Evolutionary conservation across 495 filamentous ascomycete genomes (phyloP), one percentile per base, ranked within the genome.

Genomic region (Durotheca rogersii): DNA sequence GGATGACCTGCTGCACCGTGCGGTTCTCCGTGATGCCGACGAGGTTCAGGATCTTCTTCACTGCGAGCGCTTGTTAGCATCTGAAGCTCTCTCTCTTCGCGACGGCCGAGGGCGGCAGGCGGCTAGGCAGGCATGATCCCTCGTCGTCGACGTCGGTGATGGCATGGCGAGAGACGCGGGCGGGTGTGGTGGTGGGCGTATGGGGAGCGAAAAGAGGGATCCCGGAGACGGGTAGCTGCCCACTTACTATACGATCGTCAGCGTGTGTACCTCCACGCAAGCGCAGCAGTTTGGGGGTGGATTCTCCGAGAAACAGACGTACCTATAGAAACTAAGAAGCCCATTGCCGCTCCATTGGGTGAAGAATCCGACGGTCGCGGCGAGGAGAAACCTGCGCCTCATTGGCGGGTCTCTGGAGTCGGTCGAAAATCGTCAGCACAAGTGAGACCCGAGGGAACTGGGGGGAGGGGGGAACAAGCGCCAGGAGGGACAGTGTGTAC

Each of bases 341-440:
- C 74, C 78, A 50, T 83, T 83, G 12, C 80, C 79, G 9, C 72
- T 77, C 78, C 77, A 82, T 12, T 59, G 56, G 2, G 50, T 59
- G 29, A 59, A 59, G 41, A 59, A 12, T 1, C 78, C 77, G 6
- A 81, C 62, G 14, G 74, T 69, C 0, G 65, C 68, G 0, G 70
- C 69, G 23, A 84, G 74, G 7, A 78, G 43, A 16, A 81, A 71
- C 6, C 80, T 74, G 6, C 59, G 49, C 41, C 72, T 74, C 67
- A 78, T 83, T 9, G 74, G 73, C 6, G 73, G 38, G 0, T 77
- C 74, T 1, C 67, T 58, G 1, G 21, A 21, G 21, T 9, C 10
- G n/a, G 10, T 5, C 10, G n/a, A 12, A 21, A n/a, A 21, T 56
- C 21, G 41, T 34, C 6, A 30, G 20, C 6, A 27, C 15, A n/a